These are phyloP conservation scores for Coriolopsis trogii DNA, from an alignment of 1,284 basidiomycete genomes.

Conservation along the genomic window DNA sequence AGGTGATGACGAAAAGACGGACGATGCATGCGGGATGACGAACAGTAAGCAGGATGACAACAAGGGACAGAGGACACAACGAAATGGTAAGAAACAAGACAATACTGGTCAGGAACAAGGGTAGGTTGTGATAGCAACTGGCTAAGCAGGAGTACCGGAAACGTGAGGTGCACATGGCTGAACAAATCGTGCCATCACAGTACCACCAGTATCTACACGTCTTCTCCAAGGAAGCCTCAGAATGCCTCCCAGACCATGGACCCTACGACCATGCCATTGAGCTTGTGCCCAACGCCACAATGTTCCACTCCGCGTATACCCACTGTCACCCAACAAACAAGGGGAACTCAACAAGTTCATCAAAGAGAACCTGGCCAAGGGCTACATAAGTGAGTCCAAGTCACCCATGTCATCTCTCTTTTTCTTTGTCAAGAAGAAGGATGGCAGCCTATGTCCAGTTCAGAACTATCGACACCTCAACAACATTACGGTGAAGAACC, in stretches of 20 bases:
- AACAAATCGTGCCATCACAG: too few relatives aligned
- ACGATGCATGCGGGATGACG: too few relatives aligned
- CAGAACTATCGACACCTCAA: too few relatives aligned
- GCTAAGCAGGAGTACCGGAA: too few relatives aligned
- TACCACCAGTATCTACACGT: too few relatives aligned
- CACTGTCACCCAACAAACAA: neutral
- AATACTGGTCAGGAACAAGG: too few relatives aligned
- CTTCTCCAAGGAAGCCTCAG: neutral
- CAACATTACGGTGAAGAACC: conserved; percentile 37
- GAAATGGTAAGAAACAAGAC: too few relatives aligned
- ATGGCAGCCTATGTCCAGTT: conserved; percentile 34
- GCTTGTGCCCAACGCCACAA: neutral
- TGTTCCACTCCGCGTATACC: conserved; percentile 5
- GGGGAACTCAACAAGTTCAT: conserved; percentile 24
- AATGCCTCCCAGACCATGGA: neutral
- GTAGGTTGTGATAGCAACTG: too few relatives aligned
- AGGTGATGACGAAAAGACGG: too few relatives aligned
- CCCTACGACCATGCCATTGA: conserved; percentile 11
- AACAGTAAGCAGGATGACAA: too few relatives aligned
- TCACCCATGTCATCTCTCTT: conserved; percentile 34
- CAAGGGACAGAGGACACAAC: too few relatives aligned
- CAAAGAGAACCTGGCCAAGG: conserved; percentile 32
- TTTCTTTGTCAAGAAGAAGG: conserved; percentile 46
- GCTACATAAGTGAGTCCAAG: conserved; percentile 29
- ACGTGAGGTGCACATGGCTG: too few relatives aligned